Evolutionary conservation across 345 rosid genomes (phyloP), one percentile per base, ranked within the genome.

Genomic region (Camelina sativa): DNA sequence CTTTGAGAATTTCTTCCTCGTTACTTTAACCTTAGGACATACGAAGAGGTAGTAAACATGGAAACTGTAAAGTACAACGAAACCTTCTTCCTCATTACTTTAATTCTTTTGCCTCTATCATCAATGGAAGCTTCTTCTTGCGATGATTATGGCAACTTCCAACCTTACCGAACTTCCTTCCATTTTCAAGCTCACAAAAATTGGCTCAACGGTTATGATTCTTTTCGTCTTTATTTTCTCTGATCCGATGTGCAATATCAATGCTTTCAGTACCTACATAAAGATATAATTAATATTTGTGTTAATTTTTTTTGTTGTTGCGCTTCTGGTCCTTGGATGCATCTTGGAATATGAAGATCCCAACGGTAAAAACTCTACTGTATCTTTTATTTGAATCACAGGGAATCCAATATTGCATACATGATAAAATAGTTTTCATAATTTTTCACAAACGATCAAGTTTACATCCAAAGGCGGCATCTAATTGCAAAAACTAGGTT

Each of bases 111-210:
- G 30, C 5, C 30, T 28, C 30, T 28, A 28, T 28, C 30, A 28
- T 37, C 11, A 37, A 37, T 38, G 41, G 41, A 38, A 3, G 41
- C 11, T 38, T 38, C 41, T 38, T 38, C 12, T 2, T 9, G 41
- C 41, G 41, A 38, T 66, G 54, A 38, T 16, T n/a, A 67, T 48
- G 78, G 62, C 50, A 50, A 74, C 78, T 15, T 58, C 60, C 52
- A 70, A 54, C 62, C n/a, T 72, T 17, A 76, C 46, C 78, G 77
- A 35, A 76, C 85, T 37, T 69, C 64, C 32, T 79, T 72, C 67
- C 85, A 82, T 73, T 79, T 82, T 67, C 85, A 76, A 48, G 47
- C 83, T 79, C 71, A 46, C n/a, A 63, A 46, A 48, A 76, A 82
- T 35, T 82, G 83, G 85, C 53, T 82, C 19, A 82, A 80, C 62